phyloP scores from a whole-genome alignment of 192 early-diverging fungal species.

The Spizellomyces sp. region DNA sequence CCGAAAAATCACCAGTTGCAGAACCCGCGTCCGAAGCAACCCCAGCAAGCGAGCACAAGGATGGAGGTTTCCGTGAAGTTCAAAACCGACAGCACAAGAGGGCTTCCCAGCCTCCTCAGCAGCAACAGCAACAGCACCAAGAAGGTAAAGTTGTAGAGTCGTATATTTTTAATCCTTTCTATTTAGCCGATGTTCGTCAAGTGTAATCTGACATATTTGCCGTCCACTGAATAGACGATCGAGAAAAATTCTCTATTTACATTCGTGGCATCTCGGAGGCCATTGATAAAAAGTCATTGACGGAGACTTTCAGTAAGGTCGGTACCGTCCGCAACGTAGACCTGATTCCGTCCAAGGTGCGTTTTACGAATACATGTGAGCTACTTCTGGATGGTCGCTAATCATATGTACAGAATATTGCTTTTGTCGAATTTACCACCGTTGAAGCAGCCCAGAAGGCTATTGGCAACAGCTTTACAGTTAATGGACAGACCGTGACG shows the following conservation, averaged over 20 bases:
- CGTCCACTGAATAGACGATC: constrained; percentile 2
- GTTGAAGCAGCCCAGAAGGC: constrained; percentile 61
- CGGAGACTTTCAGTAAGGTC: constrained; percentile 57
- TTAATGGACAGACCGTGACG: constrained; percentile 44
- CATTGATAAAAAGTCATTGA: constrained; percentile 52
- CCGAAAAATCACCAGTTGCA: constrained; percentile 7
- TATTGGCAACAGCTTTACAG: constrained; percentile 57
- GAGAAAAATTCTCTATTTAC: constrained; percentile 64
- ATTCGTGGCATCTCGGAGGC: constrained; percentile 60
- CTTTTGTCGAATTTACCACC: constrained; percentile 73
- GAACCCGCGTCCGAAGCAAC: constrained; percentile 16
- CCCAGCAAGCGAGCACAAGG: constrained; percentile 12
- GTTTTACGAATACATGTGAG: background rate
- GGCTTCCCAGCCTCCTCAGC: constrained; percentile 6
- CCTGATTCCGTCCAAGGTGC: constrained; percentile 53
- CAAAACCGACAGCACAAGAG: constrained; percentile 41
- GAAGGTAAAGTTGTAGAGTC: constrained; percentile 7
- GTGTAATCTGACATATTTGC: too few relatives aligned
- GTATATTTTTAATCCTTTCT: too few relatives aligned
- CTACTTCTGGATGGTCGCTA: too few relatives aligned
- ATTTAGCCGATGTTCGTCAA: too few relatives aligned
- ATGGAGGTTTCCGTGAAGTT: constrained; percentile 41
- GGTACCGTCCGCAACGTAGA: constrained; percentile 66
- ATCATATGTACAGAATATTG: constrained; percentile 35
- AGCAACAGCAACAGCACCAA: constrained; percentile 24